Evolutionary conservation across 1,139 yeast species (phyloP), one percentile per base, ranked within the genome.

Genomic region (Geotrichum restrictum): DNA sequence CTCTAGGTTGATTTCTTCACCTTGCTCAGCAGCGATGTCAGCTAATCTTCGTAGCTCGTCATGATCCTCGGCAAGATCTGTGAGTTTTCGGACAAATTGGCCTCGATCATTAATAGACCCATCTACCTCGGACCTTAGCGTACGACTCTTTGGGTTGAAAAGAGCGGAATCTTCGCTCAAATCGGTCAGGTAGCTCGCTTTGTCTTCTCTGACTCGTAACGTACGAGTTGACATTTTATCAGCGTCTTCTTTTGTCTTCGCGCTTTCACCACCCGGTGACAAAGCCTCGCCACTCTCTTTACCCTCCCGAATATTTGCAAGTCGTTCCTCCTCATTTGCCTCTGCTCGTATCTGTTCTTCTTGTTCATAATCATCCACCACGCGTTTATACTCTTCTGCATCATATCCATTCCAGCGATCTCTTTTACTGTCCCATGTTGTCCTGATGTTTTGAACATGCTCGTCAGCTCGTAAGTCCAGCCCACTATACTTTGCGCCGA

Each of bases 401-500:
- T 83, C 83, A 62, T 79, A 83, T 0, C 94, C 94, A 62, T 80
- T 83, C 88, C 93, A 87, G 49, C 87, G 71, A 65, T 87, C 95
- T 53, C 94, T 70, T 59, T 84, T 84, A 16, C 82, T 76, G 59
- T 85, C 95, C 76, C 76, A 52, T 60, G 72, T 55, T 69, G 76
- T 60, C 67, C 71, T 56, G 37, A 67, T 63, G 36, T 66, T 62
- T 50, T 63, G 61, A 13, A 67, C 56, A 24, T 60, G 53, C 13
- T 65, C 69, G 48, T 69, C 68, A 3, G 66, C 61, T 49, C 59
- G 56, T 31, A 65, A 58, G 52, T 65, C 63, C 53, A 59, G 44
- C 21, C 70, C 68, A 34, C 64, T 62, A 61, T 65, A 69, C 55
- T 66, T 69, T 31, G 73, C 72, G 7, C 72, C 72, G n/a, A 65